These are phyloP conservation scores for Aspergillus pseudonomiae DNA, from an alignment of 2,329 filamentous ascomycete genomes.

Conservation along the genomic window DNA sequence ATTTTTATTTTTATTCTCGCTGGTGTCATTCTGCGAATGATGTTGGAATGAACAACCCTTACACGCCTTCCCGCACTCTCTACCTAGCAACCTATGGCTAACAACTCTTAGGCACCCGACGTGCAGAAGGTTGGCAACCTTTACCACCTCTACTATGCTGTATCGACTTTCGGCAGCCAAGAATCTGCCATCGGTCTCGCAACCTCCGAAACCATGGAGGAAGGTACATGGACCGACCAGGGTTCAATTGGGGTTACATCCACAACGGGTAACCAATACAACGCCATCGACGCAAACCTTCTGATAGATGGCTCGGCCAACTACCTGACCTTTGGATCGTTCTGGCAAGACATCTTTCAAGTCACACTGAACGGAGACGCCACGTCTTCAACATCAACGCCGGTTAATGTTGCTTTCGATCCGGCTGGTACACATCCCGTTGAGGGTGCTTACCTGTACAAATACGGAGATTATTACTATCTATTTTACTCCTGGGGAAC, in stretches of 20 bases:
- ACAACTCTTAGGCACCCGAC: conserved; percentile 61
- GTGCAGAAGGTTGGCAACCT: conserved; percentile 58
- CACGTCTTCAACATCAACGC: conserved; percentile 32
- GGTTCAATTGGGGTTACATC: conserved; percentile 39
- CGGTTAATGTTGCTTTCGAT: conserved; percentile 59
- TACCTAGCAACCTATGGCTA: neutral
- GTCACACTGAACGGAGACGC: conserved; percentile 51
- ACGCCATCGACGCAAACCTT: conserved; percentile 64
- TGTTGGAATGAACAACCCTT: neutral
- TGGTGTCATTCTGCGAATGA: no score
- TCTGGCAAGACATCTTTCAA: conserved; percentile 68
- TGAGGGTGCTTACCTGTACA: conserved; percentile 61
- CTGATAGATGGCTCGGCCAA: conserved; percentile 47
- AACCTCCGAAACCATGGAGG: conserved; percentile 49
- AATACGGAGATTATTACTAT: conserved; percentile 62
- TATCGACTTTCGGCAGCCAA: conserved; percentile 65
- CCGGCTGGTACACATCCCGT: conserved; percentile 54
- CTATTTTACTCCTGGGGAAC: conserved; percentile 64
- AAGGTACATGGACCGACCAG: conserved; percentile 37
- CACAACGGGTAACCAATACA: conserved; percentile 51
- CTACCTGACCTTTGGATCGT: conserved; percentile 67
- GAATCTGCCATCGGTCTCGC: conserved; percentile 64
- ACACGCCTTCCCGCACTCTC: neutral
- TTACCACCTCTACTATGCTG: conserved; percentile 69
- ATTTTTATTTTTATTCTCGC: no score